Percentiles rank a stretch among this genome's conserved stretches.
Conservation (phyloP, 1,284 basidiomycete species). For the Ceratobasidium papillatum region DNA sequence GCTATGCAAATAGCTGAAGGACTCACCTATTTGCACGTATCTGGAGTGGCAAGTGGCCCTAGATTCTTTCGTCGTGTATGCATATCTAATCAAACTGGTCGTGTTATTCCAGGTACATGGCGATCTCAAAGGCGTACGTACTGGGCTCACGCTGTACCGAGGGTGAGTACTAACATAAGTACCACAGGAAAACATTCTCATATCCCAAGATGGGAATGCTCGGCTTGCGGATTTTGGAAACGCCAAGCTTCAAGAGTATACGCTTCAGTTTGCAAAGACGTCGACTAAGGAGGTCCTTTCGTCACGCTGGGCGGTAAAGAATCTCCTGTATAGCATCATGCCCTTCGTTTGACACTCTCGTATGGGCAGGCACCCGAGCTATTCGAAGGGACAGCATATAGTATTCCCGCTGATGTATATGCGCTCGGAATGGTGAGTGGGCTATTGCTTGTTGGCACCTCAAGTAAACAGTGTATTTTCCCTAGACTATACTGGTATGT, state of each 20-base stretch:
- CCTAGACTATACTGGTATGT: no score
- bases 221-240: conserved; percentile 15
- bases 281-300: not conserved
- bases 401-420: no score
- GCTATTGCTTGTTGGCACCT: no score
- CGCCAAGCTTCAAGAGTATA: not conserved
- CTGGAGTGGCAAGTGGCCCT: not conserved
- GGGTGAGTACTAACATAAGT: no score
- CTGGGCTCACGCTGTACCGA: no score
- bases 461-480: no score
- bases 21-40: not conserved
- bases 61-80: no score
- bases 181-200: not conserved
- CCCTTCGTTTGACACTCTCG: no score
- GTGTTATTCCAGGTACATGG: not conserved
- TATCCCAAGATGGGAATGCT: not conserved
- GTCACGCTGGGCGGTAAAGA: not conserved
- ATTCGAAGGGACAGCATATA: no score
- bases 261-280: not conserved
- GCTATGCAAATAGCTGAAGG: not conserved
- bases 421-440: no score
- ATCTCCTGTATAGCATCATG: no score
- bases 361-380: no score
- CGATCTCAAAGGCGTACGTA: not conserved
- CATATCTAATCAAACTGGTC: not conserved